Conservation (phyloP, 192 early-diverging fungal genomes). For the Umbelopsis sp. region DNA sequence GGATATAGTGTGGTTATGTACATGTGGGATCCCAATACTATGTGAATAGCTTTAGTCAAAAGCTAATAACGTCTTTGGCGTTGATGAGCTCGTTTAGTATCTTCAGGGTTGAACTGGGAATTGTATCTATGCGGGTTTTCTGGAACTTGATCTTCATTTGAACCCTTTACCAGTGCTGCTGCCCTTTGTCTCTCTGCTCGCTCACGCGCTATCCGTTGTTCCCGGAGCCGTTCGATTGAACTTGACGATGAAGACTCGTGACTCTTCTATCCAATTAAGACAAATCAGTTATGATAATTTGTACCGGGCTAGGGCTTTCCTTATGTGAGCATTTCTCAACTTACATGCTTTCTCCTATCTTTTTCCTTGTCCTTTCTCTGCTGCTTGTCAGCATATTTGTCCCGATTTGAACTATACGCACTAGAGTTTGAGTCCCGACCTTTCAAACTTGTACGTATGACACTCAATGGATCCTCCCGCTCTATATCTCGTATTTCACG, state of each 20-base stretch:
- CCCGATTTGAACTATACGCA: conserved; percentile 22
- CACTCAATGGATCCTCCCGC: conserved; percentile 43
- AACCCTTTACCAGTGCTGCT: background rate
- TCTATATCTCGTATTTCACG: conserved; percentile 26
- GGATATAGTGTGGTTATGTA: background rate
- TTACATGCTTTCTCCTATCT: background rate
- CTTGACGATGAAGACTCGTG: conserved; percentile 17
- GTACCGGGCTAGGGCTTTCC: background rate
- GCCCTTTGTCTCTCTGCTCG: conserved; percentile 17
- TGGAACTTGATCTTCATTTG: background rate
- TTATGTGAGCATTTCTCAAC: background rate
- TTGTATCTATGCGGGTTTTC: conserved; percentile 36
- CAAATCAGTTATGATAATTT: background rate
- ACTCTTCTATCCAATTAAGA: conserved; percentile 1
- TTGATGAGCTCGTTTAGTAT: conserved; percentile 36
- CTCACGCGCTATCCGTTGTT: conserved; percentile 40
- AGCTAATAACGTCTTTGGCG: conserved; percentile 36
- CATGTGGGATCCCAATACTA: too few species aligned
- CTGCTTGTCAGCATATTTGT: conserved; percentile 20
- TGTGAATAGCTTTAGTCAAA: too few species aligned
- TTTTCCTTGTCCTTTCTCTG: conserved; percentile 3
- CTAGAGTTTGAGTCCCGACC: background rate
- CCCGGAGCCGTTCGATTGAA: conserved; percentile 45
- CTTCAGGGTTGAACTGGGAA: conserved; percentile 57
- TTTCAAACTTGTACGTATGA: conserved; percentile 22